Evolutionary conservation across 129 eudicot genomes (phyloP), one percentile per base, ranked within the genome.

Genomic region (Artemisia tridentata): DNA sequence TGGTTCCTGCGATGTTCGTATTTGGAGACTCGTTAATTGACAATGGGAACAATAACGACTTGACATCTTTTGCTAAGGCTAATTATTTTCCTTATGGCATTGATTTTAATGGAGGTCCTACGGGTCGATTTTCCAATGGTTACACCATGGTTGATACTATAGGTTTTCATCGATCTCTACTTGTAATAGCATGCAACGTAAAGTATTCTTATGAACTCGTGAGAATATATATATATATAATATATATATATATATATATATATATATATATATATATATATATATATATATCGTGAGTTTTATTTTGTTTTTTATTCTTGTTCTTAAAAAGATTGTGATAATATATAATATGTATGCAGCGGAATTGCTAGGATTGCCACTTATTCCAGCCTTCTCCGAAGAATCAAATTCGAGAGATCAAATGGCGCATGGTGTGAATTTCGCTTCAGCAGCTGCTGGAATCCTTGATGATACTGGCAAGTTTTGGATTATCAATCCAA

Each of bases 371-470:
- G 97, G 98, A 27, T 73, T 93, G 64, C 96, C 92, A 15, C 79
- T 89, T 13, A 80, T 84, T 38, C 98, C 98, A 29, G 50, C 97
- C 47, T 85, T 79, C 78, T 81, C 97, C 0, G 79, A 84, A 79
- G 88, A 87, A 49, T 71, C 77, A 71, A 18, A 45, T 53, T 80
- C 96, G 11, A 85, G 75, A 8, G 85, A 89, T 49, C 81, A 79
- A 72, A 80, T 84, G 87, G 66, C 77, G 62, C 81, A 83, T 67
- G 98, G 97, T 68, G 82, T 93, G 75, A 93, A 93, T 63, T 93
- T 85, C 53, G 98, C 98, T 13, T 93, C 98, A 2, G 98, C 98
- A 2, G 98, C 98, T 58, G 89, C 98, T 53, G 98, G 98, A 48
- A 93, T 93, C 61, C 98, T 93, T 3, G 98, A 93, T 57, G 67